phyloP scores from a whole-genome alignment of 257 asterid genomes.

The Gynochthodes officinalis region DNA sequence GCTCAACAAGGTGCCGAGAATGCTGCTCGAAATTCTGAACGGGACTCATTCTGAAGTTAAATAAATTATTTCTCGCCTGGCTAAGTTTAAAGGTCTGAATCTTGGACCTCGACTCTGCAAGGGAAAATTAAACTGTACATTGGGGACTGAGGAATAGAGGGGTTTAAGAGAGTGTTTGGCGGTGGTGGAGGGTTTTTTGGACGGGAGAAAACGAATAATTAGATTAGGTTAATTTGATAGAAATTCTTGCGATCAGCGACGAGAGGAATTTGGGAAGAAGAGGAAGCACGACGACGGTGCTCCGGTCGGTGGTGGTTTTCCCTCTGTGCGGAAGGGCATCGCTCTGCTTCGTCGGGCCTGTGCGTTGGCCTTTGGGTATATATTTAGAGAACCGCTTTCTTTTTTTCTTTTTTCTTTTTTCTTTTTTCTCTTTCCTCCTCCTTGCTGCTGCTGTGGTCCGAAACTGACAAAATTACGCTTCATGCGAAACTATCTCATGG shows the following conservation, averaged over 20 bases:
- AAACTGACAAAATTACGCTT: too few relatives aligned
- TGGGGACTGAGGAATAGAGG: not conserved
- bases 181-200: not conserved
- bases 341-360: not conserved
- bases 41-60: conserved; percentile 60
- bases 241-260: not conserved
- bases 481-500: too few relatives aligned
- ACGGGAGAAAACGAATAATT: not conserved
- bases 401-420: not conserved
- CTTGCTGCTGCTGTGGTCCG: too few relatives aligned
- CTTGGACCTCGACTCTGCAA: not conserved
- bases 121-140: not conserved
- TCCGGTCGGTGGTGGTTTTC: not conserved
- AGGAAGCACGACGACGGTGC: not conserved
- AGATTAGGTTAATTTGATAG: not conserved
- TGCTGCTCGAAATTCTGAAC: conserved; percentile 95
- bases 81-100: not conserved
- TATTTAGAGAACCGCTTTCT: not conserved
- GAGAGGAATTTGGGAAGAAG: not conserved
- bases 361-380: not conserved
- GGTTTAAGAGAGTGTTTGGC: conserved; percentile 7
- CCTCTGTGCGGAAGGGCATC: not conserved
- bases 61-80: not conserved
- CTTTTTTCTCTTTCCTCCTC: too few relatives aligned
- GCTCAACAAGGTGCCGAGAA: conserved; percentile 71